These are phyloP conservation scores for Cicer chorassanicum DNA, from an alignment of 306 rosid species.

Conservation along the genomic window DNA sequence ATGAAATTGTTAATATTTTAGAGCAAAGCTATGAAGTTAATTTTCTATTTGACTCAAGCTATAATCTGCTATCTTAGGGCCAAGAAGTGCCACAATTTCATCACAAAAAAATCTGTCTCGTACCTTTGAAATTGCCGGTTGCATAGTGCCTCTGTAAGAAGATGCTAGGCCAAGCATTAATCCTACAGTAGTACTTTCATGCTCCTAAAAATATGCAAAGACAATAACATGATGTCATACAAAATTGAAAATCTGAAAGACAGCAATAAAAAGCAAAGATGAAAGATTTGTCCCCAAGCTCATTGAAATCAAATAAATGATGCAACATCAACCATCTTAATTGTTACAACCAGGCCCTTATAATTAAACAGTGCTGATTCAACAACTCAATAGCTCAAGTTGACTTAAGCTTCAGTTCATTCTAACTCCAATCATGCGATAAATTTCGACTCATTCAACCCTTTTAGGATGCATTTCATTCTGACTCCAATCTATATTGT, in stretches of 20 bases:
- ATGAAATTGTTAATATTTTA: slow-evolving; percentile 17
- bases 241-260: slow-evolving; percentile 39
- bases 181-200: slow-evolving; percentile 91
- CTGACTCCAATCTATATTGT: not conserved
- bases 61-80: slow-evolving; percentile 13
- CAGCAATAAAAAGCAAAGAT: slow-evolving; percentile 26
- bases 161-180: slow-evolving; percentile 97
- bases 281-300: slow-evolving; percentile 27
- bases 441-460: too few relatives aligned
- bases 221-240: slow-evolving; percentile 45
- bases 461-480: not conserved
- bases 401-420: slow-evolving; percentile 10
- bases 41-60: slow-evolving; percentile 35
- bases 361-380: slow-evolving; percentile 18
- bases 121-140: slow-evolving; percentile 91
- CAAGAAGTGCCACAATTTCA: slow-evolving; percentile 30
- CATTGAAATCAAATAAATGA: slow-evolving; percentile 26
- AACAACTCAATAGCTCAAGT: slow-evolving; percentile 20
- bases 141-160: slow-evolving; percentile 95
- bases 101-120: slow-evolving; percentile 13
- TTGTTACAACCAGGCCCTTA: slow-evolving; percentile 8
- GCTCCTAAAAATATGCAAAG: slow-evolving; percentile 64
- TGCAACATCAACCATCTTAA: not conserved
- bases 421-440: not conserved
- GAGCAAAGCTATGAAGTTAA: slow-evolving; percentile 28